phyloP scores from a whole-genome alignment of 306 rosid genomes.

The Hippophae gyantsensis region DNA sequence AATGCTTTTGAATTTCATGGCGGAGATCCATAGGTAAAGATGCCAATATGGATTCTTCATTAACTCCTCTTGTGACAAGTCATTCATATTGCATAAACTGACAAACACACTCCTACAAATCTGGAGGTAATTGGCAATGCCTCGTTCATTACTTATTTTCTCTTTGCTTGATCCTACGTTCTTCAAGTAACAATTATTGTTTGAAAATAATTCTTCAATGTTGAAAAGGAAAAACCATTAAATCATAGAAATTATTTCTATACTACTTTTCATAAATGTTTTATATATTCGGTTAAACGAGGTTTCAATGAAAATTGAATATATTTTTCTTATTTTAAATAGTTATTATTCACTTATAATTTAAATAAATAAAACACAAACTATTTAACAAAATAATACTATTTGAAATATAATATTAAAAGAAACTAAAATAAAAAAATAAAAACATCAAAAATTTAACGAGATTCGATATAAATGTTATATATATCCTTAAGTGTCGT shows the following conservation, averaged over 20 bases:
- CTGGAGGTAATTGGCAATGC: constrained; percentile 72
- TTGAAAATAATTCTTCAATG: constrained; percentile 54
- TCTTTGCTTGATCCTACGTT: constrained; percentile 72
- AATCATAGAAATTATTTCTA: background rate
- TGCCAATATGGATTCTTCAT: constrained; percentile 67
- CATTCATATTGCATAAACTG: constrained; percentile 72
- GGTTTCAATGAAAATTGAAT: too few relatives aligned
- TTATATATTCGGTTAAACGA: too few relatives aligned
- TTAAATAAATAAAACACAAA: too few relatives aligned
- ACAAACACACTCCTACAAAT: constrained; percentile 67
- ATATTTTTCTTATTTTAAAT: too few relatives aligned
- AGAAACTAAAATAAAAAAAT: too few relatives aligned
- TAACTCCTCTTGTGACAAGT: constrained; percentile 84
- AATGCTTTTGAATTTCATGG: constrained; percentile 79
- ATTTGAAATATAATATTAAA: too few relatives aligned
- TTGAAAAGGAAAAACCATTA: background rate
- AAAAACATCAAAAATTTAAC: too few relatives aligned
- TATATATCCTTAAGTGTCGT: accelerated
- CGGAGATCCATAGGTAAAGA: constrained; percentile 71
- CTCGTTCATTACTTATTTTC: constrained; percentile 98
- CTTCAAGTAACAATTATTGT: constrained; percentile 74
- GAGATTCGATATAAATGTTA: too few relatives aligned
- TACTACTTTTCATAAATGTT: background rate
- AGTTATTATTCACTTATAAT: too few relatives aligned
- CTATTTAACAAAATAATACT: too few relatives aligned